Percentiles rank a stretch among this genome's conserved stretches.
Conservation (phyloP, 805 yeast genomes). For the Yarrowia bubula region DNA sequence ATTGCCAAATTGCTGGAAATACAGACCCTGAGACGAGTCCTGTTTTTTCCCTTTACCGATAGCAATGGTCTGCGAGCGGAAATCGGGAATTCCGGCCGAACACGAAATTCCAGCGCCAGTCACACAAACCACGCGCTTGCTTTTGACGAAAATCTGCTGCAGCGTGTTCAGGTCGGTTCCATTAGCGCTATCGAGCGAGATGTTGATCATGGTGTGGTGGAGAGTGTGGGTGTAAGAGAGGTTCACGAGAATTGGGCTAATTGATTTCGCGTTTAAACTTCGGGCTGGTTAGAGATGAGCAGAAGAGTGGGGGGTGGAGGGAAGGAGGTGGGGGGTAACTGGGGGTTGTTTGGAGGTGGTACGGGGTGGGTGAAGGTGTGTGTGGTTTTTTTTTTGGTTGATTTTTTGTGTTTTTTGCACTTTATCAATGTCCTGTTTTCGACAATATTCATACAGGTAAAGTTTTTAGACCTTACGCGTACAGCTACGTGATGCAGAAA, state of each 20-base stretch:
- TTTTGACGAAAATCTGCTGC: slow-evolving; percentile 45
- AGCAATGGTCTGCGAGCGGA: neutral
- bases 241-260: neutral
- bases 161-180: slow-evolving; percentile 38
- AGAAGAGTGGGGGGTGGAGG: neutral
- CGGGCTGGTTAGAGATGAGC: slow-evolving; percentile 8
- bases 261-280: slow-evolving; percentile 23
- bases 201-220: neutral
- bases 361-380: no score
- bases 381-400: no score
- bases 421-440: no score
- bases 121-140: slow-evolving; percentile 59
- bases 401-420: no score
- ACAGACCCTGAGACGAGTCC: slow-evolving; percentile 8
- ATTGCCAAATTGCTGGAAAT: slow-evolving; percentile 13
- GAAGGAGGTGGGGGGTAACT: neutral
- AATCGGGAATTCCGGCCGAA: slow-evolving; percentile 86
- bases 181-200: neutral
- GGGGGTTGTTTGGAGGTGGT: no score
- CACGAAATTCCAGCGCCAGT: slow-evolving; percentile 98
- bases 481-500: no score
- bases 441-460: no score
- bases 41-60: slow-evolving; percentile 2
- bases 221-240: neutral
- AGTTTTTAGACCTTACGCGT: no score